Evolutionary conservation across 2,329 filamentous ascomycete genomes (phyloP).

Genomic region (Ophiostoma fasciatum): DNA sequence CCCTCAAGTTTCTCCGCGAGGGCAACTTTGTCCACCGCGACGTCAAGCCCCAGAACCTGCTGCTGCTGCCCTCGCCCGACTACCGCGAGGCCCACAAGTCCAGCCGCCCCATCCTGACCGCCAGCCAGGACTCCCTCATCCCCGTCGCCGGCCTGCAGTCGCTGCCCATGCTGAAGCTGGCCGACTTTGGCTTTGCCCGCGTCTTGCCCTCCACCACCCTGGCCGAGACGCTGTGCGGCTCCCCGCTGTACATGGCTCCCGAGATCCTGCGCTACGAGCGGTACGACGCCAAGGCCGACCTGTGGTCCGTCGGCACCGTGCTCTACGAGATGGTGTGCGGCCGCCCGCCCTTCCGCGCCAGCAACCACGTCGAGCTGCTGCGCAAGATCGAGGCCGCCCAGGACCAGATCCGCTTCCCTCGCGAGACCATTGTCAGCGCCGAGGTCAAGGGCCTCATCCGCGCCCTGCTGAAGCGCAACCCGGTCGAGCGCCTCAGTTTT

Average conservation of each 20-base stretch:
- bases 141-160: conserved; percentile 69
- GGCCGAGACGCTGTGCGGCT: conserved; percentile 91
- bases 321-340: conserved; percentile 91
- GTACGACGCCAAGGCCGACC: conserved; percentile 90
- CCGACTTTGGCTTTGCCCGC: conserved; percentile 96
- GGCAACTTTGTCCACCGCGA: conserved; percentile 90
- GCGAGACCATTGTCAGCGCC: conserved; percentile 53
- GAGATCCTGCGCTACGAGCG: conserved; percentile 95
- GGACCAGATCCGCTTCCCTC: conserved; percentile 71
- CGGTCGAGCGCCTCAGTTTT: conserved; percentile 74
- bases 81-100: conserved; percentile 49
- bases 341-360: conserved; percentile 77
- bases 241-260: conserved; percentile 95
- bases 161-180: conserved; percentile 90
- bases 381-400: conserved; percentile 82
- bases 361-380: conserved; percentile 87
- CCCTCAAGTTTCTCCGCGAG: conserved; percentile 72
- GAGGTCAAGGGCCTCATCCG: conserved; percentile 73
- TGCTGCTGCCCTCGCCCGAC: conserved; percentile 68
- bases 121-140: conserved; percentile 65
- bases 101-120: conserved; percentile 56
- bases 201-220: conserved; percentile 81
- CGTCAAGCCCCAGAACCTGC: conserved; percentile 91
- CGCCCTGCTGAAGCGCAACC: conserved; percentile 67
- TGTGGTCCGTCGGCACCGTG: conserved; percentile 96